A percentile compares a stretch with the other conserved stretches of the same genome.
Evolutionary conservation across 495 filamentous ascomycete species (phyloP).

Genomic region (Ascobolus immersus): DNA sequence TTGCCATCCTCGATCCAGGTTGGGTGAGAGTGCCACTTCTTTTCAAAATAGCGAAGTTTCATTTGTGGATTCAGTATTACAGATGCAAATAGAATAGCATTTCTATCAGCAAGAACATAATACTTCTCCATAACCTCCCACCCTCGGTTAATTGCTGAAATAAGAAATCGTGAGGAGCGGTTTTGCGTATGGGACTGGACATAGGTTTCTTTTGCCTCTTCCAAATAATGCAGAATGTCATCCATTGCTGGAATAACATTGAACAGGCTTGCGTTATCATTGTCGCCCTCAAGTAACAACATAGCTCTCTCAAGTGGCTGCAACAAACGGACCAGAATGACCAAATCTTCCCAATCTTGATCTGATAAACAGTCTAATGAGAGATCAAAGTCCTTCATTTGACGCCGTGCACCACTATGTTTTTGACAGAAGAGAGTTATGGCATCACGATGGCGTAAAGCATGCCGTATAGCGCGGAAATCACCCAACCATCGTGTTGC

Average conservation of each 20-base stretch:
- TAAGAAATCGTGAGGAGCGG: neutral
- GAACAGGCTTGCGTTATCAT: neutral
- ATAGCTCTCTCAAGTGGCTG: slow-evolving; percentile 1
- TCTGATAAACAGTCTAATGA: too few relatives aligned
- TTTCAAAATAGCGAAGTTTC: slow-evolving; percentile 4
- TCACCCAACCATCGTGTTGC: slow-evolving; percentile 5
- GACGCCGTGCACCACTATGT: too few relatives aligned
- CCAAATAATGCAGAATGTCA: neutral
- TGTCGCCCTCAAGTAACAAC: neutral
- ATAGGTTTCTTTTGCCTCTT: neutral
- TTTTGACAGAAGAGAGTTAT: neutral
- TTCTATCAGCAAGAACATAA: neutral
- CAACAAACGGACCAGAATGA: slow-evolving; percentile 1
- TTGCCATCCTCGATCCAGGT: slow-evolving; percentile 1
- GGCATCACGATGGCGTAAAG: slow-evolving; percentile 1
- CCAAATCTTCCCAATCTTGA: slow-evolving; percentile 4
- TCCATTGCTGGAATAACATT: slow-evolving; percentile 1
- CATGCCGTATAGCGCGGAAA: slow-evolving; percentile 2
- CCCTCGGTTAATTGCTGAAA: neutral
- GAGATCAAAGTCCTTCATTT: too few relatives aligned
- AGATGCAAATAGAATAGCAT: neutral
- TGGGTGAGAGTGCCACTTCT: neutral
- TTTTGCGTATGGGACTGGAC: neutral
- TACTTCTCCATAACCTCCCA: slow-evolving; percentile 2
- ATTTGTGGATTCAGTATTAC: slow-evolving; percentile 1